Evolutionary conservation across 2,329 filamentous ascomycete genomes (phyloP), one percentile per base, ranked within the genome.

Genomic region (Tympanopsis confertula): DNA sequence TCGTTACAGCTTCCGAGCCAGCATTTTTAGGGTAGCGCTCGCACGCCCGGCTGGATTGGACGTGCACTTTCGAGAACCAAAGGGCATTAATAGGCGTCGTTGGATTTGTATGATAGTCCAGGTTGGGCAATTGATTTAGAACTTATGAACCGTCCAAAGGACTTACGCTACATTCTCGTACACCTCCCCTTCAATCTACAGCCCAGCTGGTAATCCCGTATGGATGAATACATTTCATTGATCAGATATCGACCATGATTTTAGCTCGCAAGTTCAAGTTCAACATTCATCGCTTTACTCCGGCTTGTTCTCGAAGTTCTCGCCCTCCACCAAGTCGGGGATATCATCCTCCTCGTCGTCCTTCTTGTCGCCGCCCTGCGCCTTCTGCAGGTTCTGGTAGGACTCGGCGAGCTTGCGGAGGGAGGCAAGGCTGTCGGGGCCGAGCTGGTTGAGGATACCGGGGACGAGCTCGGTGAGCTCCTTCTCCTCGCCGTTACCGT

Each of bases 321-420:
- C 86, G 56, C 91, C 91, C 58, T 87, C 86, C 45, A 98, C 89
- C 50, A 98, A 74, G 53, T 96, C 88, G 53, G 91, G 91, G 62
- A 98, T 98, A 63, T 96, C 91, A 52, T 94, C 87, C 45, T 91
- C 86, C 41, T 81, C 76, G 42, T 74, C 71, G 39, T 70, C 69
- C 40, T 80, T 77, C 53, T 81, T 77, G 48, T 78, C 81, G 39
- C 72, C 80, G 57, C 83, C 85, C 64, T 86, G 84, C 58, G 79
- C 82, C 82, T 94, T 94, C 71, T 95, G 89, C 78, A 96, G 79
- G 71, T 78, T 91, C 80, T 98, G 91, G 78, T 98, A 98, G 77
- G 84, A 93, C 78, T 98, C 91, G 54, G 91, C 91, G 47, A 98
- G 78, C 75, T 96, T 96, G 66, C 91, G 86, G 58, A 98, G 86